Percentiles rank a stretch among this genome's conserved stretches.
Conservation (phyloP, 2,329 filamentous ascomycete genomes). For the Trichoderma harzianum region DNA sequence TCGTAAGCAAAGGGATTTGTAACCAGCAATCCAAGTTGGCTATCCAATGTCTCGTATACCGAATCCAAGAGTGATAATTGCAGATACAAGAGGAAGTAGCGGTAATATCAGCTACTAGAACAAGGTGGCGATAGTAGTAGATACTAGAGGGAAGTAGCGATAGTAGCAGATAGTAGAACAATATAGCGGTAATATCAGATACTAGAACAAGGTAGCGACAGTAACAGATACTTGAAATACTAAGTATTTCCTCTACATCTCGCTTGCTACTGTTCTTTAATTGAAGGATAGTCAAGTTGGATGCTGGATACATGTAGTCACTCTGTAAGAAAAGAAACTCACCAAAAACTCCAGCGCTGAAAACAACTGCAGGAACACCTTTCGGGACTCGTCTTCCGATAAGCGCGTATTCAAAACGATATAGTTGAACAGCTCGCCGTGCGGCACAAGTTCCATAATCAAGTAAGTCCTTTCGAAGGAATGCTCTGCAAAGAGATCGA, state of each 20-base stretch:
- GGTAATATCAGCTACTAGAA: neutral
- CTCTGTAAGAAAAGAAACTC: conserved; percentile 32
- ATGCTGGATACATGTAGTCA: neutral
- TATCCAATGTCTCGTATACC: too few relatives aligned
- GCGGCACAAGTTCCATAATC: conserved; percentile 76
- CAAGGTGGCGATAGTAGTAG: neutral
- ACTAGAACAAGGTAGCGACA: neutral
- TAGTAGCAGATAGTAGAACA: too few relatives aligned
- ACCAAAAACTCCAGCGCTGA: conserved; percentile 86
- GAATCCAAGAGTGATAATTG: too few relatives aligned
- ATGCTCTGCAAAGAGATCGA: conserved; percentile 16
- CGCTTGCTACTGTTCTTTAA: neutral
- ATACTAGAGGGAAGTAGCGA: too few relatives aligned
- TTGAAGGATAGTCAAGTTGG: neutral
- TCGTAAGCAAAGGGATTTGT: neutral
- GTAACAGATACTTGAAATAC: neutral
- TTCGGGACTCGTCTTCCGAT: conserved; percentile 71
- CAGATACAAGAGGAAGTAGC: neutral
- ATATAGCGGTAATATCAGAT: neutral
- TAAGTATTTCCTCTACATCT: neutral
- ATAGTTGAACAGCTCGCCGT: conserved; percentile 87
- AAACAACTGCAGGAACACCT: conserved; percentile 80
- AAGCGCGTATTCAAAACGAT: conserved; percentile 83
- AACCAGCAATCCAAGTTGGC: neutral
- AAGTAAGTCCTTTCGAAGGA: conserved; percentile 82